These are phyloP conservation scores for Harringtonia lauricola DNA, from an alignment of 2,329 filamentous ascomycete species.

Conservation along the genomic window DNA sequence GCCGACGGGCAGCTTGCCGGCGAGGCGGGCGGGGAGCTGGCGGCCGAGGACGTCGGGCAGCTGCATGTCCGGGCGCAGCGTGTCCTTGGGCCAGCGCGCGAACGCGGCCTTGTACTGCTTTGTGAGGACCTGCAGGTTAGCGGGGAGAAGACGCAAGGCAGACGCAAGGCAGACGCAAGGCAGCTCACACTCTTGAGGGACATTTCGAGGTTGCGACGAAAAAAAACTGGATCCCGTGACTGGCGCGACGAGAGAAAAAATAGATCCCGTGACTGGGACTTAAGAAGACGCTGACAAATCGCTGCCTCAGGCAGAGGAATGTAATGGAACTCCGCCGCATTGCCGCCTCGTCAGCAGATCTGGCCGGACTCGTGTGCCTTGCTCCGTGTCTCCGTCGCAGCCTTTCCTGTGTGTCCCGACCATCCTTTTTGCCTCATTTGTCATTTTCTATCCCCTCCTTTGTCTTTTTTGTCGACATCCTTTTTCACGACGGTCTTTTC, in stretches of 20 bases:
- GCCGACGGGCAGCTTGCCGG: constrained; percentile 15
- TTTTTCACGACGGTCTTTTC: too few species aligned
- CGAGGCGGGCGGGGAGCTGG: constrained; percentile 26
- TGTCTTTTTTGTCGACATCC: too few species aligned
- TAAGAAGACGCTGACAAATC: too few species aligned
- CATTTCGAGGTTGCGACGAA: background rate
- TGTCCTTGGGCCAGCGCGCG: constrained; percentile 52
- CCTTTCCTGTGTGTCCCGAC: background rate
- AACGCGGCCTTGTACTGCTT: constrained; percentile 38
- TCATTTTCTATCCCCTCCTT: background rate
- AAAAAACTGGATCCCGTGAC: too few species aligned
- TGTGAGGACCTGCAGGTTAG: constrained; percentile 25
- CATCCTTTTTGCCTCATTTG: background rate
- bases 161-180: background rate
- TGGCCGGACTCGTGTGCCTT: too few species aligned
- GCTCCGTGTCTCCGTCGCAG: too few species aligned
- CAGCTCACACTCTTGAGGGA: background rate
- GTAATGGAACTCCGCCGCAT: too few species aligned
- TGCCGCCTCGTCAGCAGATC: too few species aligned
- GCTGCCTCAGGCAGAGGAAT: too few species aligned
- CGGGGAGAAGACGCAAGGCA: background rate
- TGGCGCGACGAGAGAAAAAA: background rate
- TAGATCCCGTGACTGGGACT: too few species aligned
- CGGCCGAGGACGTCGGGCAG: constrained; percentile 44
- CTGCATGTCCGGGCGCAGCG: constrained; percentile 50